Conservation (phyloP, 352 stramenopile species). For the Halophytophthora polymorphica region DNA sequence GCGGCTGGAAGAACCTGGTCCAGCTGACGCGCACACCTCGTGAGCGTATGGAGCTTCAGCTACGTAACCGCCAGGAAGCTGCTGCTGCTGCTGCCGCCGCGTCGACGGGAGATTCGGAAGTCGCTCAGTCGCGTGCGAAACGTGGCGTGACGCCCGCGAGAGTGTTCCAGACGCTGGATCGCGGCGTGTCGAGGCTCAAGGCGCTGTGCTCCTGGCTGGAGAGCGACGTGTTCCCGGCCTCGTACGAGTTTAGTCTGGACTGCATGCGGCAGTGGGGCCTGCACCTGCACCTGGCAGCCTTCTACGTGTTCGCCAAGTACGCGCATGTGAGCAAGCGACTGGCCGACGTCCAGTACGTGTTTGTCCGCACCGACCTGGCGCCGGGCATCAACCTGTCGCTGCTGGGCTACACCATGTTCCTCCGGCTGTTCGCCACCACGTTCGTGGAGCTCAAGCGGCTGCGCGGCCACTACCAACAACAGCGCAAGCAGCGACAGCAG, state of each 20-base stretch:
- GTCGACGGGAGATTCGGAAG: constrained; percentile 6
- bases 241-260: constrained; percentile 56
- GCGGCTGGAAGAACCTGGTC: constrained; percentile 65
- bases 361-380: constrained; percentile 62
- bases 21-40: constrained; percentile 63
- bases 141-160: constrained; percentile 8
- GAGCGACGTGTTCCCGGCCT: constrained; percentile 41
- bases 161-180: constrained; percentile 40
- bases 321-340: constrained; percentile 69
- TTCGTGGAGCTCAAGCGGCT: constrained; percentile 53
- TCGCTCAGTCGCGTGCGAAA: not conserved
- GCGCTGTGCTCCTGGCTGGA: constrained; percentile 33
- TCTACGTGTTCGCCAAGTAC: constrained; percentile 78
- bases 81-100: constrained; percentile 13
- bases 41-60: constrained; percentile 78
- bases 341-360: constrained; percentile 71
- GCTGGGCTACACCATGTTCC: constrained; percentile 76
- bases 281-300: constrained; percentile 62
- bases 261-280: constrained; percentile 46
- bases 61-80: constrained; percentile 41
- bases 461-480: constrained; percentile 37
- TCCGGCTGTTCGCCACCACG: constrained; percentile 54
- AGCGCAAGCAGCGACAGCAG: constrained; percentile 46
- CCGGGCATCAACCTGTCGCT: constrained; percentile 63
- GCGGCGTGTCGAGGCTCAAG: constrained; percentile 42